These are phyloP conservation scores for Phialophora chinensis DNA, from an alignment of 2,329 filamentous ascomycete genomes.

Conservation along the genomic window DNA sequence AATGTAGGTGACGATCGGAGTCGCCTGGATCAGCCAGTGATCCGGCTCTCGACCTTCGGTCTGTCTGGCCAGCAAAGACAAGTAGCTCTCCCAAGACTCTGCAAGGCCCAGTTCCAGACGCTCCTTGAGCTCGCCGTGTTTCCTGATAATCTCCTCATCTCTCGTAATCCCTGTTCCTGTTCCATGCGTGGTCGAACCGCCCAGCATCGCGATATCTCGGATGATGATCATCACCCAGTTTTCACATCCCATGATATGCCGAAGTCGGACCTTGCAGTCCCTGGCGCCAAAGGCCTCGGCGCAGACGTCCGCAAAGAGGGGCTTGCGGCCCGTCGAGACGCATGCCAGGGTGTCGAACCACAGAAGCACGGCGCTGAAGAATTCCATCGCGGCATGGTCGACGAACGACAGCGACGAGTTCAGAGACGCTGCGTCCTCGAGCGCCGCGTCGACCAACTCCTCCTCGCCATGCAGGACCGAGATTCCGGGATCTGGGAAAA, in stretches of 20 bases:
- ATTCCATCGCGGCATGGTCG: constrained; percentile 12
- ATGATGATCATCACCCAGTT: constrained; percentile 20
- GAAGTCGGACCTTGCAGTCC: constrained; percentile 9
- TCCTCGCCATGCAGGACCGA: not conserved
- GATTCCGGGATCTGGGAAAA: not conserved
- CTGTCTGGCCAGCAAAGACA: not conserved
- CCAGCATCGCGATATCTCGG: constrained; percentile 10
- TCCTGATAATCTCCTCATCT: not conserved
- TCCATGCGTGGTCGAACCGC: not conserved
- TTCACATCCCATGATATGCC: constrained; percentile 15
- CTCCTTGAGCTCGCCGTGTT: not conserved
- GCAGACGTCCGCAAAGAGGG: not conserved
- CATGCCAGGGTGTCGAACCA: constrained; percentile 15
- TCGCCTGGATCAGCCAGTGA: not conserved
- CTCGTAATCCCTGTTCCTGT: not conserved
- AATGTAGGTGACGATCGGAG: not conserved
- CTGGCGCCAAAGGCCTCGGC: not conserved
- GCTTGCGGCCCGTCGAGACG: not conserved
- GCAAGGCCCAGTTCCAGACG: not conserved
- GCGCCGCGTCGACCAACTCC: not conserved
- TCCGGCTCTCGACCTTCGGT: not conserved
- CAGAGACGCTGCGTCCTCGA: not conserved
- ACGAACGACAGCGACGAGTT: constrained; percentile 9
- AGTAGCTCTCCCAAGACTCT: not conserved
- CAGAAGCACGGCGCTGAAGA: constrained; percentile 15